Percentiles rank a stretch among this genome's conserved stretches.
phyloP scores from a whole-genome alignment of 257 asterid genomes.

The Solanum clarkiae region DNA sequence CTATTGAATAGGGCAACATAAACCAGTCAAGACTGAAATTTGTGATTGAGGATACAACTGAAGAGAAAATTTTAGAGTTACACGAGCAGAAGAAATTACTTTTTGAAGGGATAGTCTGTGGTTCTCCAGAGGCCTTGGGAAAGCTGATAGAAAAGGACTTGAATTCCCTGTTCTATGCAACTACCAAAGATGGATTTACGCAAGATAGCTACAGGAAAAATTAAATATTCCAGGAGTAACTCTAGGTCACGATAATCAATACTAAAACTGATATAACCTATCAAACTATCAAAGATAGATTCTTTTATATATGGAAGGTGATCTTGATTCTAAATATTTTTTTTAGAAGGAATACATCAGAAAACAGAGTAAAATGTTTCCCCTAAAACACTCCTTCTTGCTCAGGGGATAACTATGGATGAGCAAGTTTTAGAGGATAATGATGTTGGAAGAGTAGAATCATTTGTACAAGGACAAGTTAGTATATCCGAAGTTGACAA shows the following conservation, averaged over 20 bases:
- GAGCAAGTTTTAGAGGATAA: conserved; percentile 21
- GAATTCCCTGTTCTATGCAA: conserved; percentile 33
- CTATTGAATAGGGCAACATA: background rate
- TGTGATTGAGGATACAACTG: background rate
- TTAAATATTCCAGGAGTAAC: no score
- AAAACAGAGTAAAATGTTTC: no score
- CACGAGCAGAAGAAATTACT: background rate
- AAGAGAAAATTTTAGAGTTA: background rate
- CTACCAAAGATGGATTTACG: no score
- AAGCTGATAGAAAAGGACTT: conserved; percentile 66
- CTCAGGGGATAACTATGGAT: conserved; percentile 10
- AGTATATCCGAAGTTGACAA: conserved; percentile 17
- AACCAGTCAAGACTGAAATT: background rate
- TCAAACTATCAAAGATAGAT: no score
- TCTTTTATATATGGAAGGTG: no score
- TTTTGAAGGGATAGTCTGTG: conserved; percentile 56
- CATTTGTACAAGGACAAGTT: conserved; percentile 22
- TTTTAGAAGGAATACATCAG: no score
- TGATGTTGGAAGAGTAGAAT: conserved; percentile 20
- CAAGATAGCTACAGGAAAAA: no score
- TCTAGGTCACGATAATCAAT: no score
- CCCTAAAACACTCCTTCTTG: no score
- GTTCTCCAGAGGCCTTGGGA: conserved; percentile 63
- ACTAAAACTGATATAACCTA: no score
- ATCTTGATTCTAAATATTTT: no score